Percentiles rank a stretch among this genome's conserved stretches.
These are phyloP conservation scores for Trichosporon sp. DNA, from an alignment of 1,284 basidiomycete species.

Conservation along the genomic window DNA sequence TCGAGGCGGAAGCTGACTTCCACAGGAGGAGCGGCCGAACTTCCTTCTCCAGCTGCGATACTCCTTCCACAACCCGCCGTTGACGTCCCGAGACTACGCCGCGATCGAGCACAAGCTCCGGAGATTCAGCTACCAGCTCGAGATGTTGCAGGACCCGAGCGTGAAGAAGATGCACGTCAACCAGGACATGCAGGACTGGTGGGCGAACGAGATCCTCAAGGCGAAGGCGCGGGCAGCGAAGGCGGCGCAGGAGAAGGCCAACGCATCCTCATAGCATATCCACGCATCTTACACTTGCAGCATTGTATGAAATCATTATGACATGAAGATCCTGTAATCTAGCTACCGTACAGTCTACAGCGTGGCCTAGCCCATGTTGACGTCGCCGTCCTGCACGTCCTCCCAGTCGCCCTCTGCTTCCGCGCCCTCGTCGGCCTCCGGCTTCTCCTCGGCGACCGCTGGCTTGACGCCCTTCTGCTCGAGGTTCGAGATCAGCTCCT, in stretches of 20 bases:
- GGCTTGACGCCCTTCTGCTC: constrained; percentile 65
- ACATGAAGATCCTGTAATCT: neutral
- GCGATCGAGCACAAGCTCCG: constrained; percentile 51
- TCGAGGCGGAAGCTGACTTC: too few relatives aligned
- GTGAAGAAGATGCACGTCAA: constrained; percentile 42
- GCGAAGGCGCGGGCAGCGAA: constrained; percentile 18
- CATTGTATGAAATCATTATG: constrained; percentile 7
- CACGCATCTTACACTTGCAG: neutral
- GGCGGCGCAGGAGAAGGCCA: constrained; percentile 9
- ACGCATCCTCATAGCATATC: neutral
- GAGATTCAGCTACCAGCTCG: constrained; percentile 42
- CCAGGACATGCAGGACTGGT: constrained; percentile 46
- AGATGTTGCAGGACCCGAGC: constrained; percentile 41
- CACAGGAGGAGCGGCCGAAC: constrained; percentile 18
- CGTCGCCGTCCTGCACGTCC: constrained; percentile 54
- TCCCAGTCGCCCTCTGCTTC: constrained; percentile 51
- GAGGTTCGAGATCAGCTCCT: constrained; percentile 67
- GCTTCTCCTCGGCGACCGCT: constrained; percentile 57
- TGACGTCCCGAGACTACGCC: constrained; percentile 44
- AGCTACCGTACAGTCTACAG: neutral
- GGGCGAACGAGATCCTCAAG: constrained; percentile 34
- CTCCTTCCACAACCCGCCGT: constrained; percentile 45
- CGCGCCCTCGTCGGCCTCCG: constrained; percentile 42
- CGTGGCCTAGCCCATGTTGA: neutral
- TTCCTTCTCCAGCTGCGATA: constrained; percentile 48